A percentile compares a stretch with the other conserved stretches of the same genome.
phyloP scores from a whole-genome alignment of 164 flowering plant species.

The Tetrastigma voinierianum region DNA sequence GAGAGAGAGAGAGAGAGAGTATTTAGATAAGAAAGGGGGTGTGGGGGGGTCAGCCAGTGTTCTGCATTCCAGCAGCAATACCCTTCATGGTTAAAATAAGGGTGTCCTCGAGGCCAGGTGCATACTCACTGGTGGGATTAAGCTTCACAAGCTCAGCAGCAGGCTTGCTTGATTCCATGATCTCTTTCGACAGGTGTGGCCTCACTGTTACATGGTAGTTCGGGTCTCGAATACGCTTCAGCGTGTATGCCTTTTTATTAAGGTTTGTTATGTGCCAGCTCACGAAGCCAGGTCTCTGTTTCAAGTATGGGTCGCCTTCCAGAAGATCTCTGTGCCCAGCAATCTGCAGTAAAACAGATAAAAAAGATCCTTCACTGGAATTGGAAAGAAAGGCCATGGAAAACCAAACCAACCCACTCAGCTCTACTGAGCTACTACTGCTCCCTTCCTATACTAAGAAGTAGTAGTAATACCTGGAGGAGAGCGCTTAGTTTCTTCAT shows the following conservation, averaged over 20 bases:
- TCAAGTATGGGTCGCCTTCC: conserved; percentile 92
- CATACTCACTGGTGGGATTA: conserved; percentile 91
- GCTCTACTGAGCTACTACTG: too few relatives aligned
- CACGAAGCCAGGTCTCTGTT: conserved; percentile 79
- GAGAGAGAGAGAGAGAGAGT: too few relatives aligned
- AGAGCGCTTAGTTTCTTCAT: conserved; percentile 76
- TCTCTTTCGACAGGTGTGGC: conserved; percentile 81
- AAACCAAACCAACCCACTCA: too few relatives aligned
- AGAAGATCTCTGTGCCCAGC: conserved; percentile 88
- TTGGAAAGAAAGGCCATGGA: not conserved
- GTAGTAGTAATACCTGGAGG: conserved; percentile 87
- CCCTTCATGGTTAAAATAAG: conserved; percentile 98
- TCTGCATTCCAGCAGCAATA: conserved; percentile 96
- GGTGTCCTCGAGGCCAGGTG: conserved; percentile 96
- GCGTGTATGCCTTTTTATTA: conserved; percentile 84
- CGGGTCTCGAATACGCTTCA: conserved; percentile 85
- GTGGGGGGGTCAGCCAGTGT: conserved; percentile 64
- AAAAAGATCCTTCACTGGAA: not conserved
- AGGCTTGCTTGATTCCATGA: conserved; percentile 60
- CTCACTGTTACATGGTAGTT: conserved; percentile 60
- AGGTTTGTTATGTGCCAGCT: conserved; percentile 89
- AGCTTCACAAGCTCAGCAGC: conserved; percentile 85
- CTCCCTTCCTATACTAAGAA: not conserved
- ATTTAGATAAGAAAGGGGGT: not conserved
- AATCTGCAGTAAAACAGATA: conserved; percentile 42